Percentiles rank a stretch among this genome's conserved stretches.
Conservation (phyloP, 2,329 filamentous ascomycete species). For the Ambrosiella xylebori region DNA sequence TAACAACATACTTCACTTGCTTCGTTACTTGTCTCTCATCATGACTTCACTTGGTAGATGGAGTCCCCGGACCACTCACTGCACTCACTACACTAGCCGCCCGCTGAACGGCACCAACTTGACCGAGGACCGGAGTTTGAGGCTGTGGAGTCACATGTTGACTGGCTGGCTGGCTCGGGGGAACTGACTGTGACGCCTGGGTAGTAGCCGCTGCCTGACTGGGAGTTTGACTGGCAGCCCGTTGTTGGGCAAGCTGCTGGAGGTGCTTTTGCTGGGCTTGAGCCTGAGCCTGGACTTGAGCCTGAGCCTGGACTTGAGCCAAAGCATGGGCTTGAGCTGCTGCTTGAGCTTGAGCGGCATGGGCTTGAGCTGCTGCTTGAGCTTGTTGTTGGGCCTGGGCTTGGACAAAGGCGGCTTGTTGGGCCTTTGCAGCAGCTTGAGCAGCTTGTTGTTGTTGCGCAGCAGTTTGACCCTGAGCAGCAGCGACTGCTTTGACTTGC, state of each 20-base stretch:
- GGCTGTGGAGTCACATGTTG: not conserved
- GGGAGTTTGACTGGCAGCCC: slow-evolving; percentile 11
- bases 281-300: slow-evolving; percentile 9
- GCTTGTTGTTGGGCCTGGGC: slow-evolving; percentile 14
- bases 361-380: slow-evolving; percentile 10
- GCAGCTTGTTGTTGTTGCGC: slow-evolving; percentile 14
- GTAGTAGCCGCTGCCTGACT: slow-evolving; percentile 9
- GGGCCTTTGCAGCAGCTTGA: slow-evolving; percentile 16
- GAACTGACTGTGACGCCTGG: not conserved
- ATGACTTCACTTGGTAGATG: slow-evolving; percentile 13
- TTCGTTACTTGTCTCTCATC: not conserved
- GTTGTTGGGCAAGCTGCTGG: slow-evolving; percentile 12
- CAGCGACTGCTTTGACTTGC: slow-evolving; percentile 17
- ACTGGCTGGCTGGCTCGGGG: not conserved
- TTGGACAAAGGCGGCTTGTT: slow-evolving; percentile 11
- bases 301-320: slow-evolving; percentile 4
- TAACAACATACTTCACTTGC: not conserved
- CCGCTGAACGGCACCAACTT: slow-evolving; percentile 2
- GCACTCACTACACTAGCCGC: slow-evolving; percentile 22
- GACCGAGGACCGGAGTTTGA: slow-evolving; percentile 10
- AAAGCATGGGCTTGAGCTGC: slow-evolving; percentile 8
- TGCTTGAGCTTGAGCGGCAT: slow-evolving; percentile 13
- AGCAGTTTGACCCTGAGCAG: slow-evolving; percentile 16
- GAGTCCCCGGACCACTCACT: slow-evolving; percentile 21
- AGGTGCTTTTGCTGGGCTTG: slow-evolving; percentile 11